phyloP scores from a whole-genome alignment of 805 yeast genomes.

The Candida pseudofarinosa region DNA sequence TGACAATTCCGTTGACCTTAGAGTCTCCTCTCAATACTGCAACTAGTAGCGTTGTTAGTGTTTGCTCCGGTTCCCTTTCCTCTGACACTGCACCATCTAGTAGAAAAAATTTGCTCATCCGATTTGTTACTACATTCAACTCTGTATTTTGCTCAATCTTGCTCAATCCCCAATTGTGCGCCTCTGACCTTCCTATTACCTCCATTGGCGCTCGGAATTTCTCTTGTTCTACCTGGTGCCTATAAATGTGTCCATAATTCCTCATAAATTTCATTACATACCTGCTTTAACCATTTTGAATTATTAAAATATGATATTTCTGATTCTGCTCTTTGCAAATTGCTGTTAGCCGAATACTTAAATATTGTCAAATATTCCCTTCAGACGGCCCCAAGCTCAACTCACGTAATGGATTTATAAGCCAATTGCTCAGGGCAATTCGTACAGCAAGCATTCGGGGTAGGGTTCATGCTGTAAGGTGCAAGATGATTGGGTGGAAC shows the following conservation, averaged over 20 bases:
- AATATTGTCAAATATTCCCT: too few relatives aligned
- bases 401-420: not conserved
- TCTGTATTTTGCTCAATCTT: not conserved
- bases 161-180: not conserved
- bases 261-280: slow-evolving; percentile 28
- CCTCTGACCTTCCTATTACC: not conserved
- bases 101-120: not conserved
- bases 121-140: not conserved
- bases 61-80: not conserved
- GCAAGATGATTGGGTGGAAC: not conserved
- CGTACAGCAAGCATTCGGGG: not conserved
- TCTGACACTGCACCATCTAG: not conserved
- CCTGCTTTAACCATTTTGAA: slow-evolving; percentile 61
- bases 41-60: slow-evolving; percentile 48
- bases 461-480: too few relatives aligned
- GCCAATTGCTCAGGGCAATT: not conserved
- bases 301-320: too few relatives aligned
- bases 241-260: too few relatives aligned
- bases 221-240: not conserved
- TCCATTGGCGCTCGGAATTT: not conserved
- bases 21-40: slow-evolving; percentile 97
- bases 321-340: too few relatives aligned
- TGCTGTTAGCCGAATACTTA: too few relatives aligned
- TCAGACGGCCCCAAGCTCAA: not conserved
- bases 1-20: slow-evolving; percentile 80